Percentiles rank a stretch among this genome's conserved stretches.
phyloP scores from a whole-genome alignment of 1,139 yeast species.

The Kurtzmaniella quercitrusa region DNA sequence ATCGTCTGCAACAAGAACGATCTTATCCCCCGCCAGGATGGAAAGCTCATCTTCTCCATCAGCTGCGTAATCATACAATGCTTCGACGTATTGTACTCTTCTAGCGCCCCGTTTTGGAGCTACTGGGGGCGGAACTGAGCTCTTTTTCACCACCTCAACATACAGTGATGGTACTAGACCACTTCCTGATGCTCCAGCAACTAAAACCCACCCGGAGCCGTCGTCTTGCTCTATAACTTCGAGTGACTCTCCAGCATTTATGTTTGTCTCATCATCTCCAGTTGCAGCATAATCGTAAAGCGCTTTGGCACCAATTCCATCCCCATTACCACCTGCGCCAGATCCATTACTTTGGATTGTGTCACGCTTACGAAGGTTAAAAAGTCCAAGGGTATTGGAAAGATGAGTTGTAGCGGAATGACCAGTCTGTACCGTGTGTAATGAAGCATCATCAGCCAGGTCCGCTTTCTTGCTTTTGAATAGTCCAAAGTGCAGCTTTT shows the following conservation, averaged over 20 bases:
- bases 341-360: constrained; percentile 15
- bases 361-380: constrained; percentile 30
- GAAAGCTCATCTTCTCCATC: constrained; percentile 81
- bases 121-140: constrained; percentile 28
- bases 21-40: constrained; percentile 68
- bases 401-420: constrained; percentile 25
- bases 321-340: constrained; percentile 22
- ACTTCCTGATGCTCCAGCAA: constrained; percentile 33
- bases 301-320: constrained; percentile 44
- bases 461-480: constrained; percentile 25
- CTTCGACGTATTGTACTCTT: constrained; percentile 62
- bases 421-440: constrained; percentile 31
- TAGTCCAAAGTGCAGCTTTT: constrained; percentile 55
- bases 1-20: constrained; percentile 59
- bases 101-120: constrained; percentile 82
- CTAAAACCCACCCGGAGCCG: constrained; percentile 93
- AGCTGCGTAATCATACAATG: constrained; percentile 75
- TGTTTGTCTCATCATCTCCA: constrained; percentile 71
- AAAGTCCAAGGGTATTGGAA: constrained; percentile 24
- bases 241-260: constrained; percentile 60
- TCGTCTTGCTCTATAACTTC: constrained; percentile 65
- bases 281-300: constrained; percentile 65
- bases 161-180: constrained; percentile 92
- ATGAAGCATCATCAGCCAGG: constrained; percentile 11
- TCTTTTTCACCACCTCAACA: constrained; percentile 41